Percentiles rank a stretch among this genome's conserved stretches.
Conservation (phyloP, 805 yeast species). For the Yarrowia sp. region DNA sequence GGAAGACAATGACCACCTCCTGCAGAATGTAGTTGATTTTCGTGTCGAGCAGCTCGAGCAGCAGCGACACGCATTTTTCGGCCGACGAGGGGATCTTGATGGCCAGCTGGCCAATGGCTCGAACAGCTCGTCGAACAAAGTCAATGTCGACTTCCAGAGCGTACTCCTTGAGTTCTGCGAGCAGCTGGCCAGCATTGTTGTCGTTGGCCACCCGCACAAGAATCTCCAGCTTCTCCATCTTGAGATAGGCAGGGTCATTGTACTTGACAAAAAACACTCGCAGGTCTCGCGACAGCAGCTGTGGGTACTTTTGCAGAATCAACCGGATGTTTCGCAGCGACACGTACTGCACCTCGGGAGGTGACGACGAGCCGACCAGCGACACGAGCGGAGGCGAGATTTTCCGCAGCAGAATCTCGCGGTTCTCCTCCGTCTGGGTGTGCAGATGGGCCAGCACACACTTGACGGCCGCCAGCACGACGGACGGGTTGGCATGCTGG, state of each 20-base stretch:
- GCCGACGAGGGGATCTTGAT: constrained; percentile 66
- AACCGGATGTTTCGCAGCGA: constrained; percentile 76
- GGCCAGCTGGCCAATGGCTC: constrained; percentile 88
- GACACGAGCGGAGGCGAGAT: constrained; percentile 68
- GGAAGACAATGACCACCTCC: constrained; percentile 72
- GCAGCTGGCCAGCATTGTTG: constrained; percentile 54
- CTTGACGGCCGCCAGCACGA: constrained; percentile 72
- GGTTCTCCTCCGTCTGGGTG: constrained; percentile 40
- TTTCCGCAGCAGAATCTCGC: constrained; percentile 49
- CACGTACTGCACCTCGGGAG: constrained; percentile 79
- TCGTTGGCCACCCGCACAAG: constrained; percentile 74
- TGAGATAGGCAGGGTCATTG: constrained; percentile 82
- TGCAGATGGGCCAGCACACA: constrained; percentile 59
- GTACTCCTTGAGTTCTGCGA: constrained; percentile 79
- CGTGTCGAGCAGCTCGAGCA: constrained; percentile 57
- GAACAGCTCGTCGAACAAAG: constrained; percentile 80
- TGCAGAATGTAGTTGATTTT: constrained; percentile 76
- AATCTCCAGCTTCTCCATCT: constrained; percentile 86
- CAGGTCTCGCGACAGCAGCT: constrained; percentile 53
- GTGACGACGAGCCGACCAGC: constrained; percentile 76
- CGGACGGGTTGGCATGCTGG: constrained; percentile 77
- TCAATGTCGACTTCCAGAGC: constrained; percentile 82
- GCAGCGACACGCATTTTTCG: constrained; percentile 54
- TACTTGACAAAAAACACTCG: constrained; percentile 75
- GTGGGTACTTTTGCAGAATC: constrained; percentile 62